A percentile compares a stretch with the other conserved stretches of the same genome.
These are phyloP conservation scores for Leptodontidium sp. DNA, from an alignment of 2,329 filamentous ascomycete species.

Conservation along the genomic window DNA sequence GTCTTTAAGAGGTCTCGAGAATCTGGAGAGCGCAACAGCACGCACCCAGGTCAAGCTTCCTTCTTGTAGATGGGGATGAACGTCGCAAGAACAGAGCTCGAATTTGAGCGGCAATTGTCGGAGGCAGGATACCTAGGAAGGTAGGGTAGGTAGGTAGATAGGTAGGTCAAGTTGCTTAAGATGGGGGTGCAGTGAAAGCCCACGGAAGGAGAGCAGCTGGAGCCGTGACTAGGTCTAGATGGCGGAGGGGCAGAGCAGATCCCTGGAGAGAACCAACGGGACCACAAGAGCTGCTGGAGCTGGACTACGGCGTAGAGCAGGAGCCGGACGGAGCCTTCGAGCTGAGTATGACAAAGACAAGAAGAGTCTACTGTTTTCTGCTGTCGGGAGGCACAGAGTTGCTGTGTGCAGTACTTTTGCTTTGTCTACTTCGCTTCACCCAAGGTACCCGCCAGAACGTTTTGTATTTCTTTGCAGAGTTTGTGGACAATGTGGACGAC, in stretches of 20 bases:
- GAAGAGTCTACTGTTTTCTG: slow-evolving; percentile 5
- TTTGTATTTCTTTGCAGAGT: no score
- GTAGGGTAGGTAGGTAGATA: slow-evolving; percentile 6
- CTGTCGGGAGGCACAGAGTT: slow-evolving; percentile 11
- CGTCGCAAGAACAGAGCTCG: not conserved
- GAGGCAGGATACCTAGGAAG: not conserved
- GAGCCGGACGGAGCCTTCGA: slow-evolving; percentile 1
- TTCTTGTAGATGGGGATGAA: not conserved
- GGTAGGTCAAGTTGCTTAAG: no score
- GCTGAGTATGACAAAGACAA: not conserved
- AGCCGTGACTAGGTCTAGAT: not conserved
- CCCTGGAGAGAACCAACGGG: not conserved
- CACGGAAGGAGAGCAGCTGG: not conserved
- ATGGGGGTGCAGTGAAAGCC: not conserved
- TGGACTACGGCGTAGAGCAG: not conserved
- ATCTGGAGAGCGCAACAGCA: slow-evolving; percentile 5
- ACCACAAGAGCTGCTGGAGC: not conserved
- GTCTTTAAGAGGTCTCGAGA: not conserved
- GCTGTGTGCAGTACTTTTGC: not conserved
- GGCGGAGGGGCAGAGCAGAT: slow-evolving; percentile 1
- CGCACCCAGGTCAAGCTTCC: not conserved
- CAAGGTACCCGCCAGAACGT: no score
- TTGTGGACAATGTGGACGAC: no score
- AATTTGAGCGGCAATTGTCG: slow-evolving; percentile 18
- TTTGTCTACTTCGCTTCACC: no score